Percentiles rank a stretch among this genome's conserved stretches.
Conservation (phyloP, 805 yeast genomes). For the Kodamaea hsintzibuensis region DNA sequence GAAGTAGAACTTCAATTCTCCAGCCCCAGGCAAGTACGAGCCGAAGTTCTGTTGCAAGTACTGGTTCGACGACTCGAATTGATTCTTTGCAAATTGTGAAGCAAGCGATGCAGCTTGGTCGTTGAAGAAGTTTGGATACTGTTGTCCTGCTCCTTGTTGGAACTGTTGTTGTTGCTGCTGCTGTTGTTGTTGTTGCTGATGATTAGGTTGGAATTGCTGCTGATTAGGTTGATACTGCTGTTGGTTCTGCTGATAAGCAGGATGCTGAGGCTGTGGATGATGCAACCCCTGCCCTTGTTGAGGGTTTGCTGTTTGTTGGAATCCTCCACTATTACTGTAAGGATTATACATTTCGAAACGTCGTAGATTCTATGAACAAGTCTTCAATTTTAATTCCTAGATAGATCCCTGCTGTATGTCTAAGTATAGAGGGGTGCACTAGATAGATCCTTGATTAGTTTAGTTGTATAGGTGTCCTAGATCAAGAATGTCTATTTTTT, state of each 20-base stretch:
- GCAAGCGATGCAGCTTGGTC: constrained; percentile 86
- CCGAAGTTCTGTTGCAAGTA: constrained; percentile 74
- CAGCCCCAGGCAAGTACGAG: constrained; percentile 46
- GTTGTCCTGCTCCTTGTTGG: constrained; percentile 14
- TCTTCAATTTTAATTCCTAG: background rate
- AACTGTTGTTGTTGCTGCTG: constrained; percentile 20
- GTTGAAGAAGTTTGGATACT: constrained; percentile 50
- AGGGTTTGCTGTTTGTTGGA: constrained; percentile 13
- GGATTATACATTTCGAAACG: constrained; percentile 37
- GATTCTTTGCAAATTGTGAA: constrained; percentile 82
- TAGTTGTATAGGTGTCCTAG: background rate
- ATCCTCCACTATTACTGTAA: constrained; percentile 28
- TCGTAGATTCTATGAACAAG: background rate
- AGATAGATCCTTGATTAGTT: background rate
- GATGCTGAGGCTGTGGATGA: constrained; percentile 35
- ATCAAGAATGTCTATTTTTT: background rate
- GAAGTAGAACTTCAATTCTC: constrained; percentile 79
- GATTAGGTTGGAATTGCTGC: constrained; percentile 14
- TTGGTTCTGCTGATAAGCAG: constrained; percentile 11
- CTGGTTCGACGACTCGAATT: constrained; percentile 78
- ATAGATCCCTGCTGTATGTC: background rate
- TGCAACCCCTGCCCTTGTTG: constrained; percentile 22
- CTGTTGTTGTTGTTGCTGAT: constrained; percentile 26
- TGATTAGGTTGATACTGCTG: constrained; percentile 19
- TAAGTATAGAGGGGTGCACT: background rate